phyloP scores from a whole-genome alignment of 2,329 filamentous ascomycete species.

The Colletotrichum sp. region DNA sequence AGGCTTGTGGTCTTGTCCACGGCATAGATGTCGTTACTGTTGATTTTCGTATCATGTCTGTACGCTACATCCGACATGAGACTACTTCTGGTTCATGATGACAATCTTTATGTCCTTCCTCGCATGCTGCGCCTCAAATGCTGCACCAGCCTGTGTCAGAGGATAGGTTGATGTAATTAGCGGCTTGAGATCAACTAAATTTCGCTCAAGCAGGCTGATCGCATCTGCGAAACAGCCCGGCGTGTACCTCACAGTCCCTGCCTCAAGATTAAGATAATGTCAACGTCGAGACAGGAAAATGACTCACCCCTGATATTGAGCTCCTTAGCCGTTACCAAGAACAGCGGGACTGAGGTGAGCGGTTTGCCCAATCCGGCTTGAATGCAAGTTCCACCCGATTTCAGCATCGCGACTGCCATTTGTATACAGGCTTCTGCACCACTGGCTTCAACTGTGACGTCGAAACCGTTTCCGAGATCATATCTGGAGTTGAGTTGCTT shows the following conservation, averaged over 20 bases:
- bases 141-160: not conserved
- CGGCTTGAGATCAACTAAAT: not conserved
- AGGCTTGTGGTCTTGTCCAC: no score
- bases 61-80: no score
- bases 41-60: no score
- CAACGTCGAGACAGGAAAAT: not conserved
- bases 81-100: not conserved
- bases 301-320: not conserved
- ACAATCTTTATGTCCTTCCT: not conserved
- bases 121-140: not conserved
- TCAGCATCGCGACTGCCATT: not conserved
- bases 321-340: not conserved
- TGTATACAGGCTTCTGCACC: not conserved
- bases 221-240: not conserved
- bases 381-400: not conserved
- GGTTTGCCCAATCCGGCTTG: not conserved
- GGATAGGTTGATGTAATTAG: not conserved
- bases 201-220: not conserved
- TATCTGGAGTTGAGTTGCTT: not conserved
- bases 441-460: not conserved
- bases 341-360: fast-evolving
- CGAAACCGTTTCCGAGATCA: not conserved
- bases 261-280: not conserved
- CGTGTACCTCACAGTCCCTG: not conserved
- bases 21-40: no score